Conservation (phyloP, 2,329 filamentous ascomycete species). For the Penicillium sp. region DNA sequence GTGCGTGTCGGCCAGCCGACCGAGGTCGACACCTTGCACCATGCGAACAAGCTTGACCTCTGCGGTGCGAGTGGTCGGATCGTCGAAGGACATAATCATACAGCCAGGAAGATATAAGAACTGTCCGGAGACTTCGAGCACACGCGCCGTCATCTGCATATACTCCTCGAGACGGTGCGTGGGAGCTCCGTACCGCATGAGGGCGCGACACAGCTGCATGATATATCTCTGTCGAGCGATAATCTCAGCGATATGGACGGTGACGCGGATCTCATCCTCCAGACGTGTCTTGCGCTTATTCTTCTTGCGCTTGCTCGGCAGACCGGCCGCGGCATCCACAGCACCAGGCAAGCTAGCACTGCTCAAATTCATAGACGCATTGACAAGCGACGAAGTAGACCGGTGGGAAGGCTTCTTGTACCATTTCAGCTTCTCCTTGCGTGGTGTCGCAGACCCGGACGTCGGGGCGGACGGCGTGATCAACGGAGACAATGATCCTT, state of each 20-base stretch:
- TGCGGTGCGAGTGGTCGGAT: constrained; percentile 49
- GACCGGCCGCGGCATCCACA: constrained; percentile 21
- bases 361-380: constrained; percentile 41
- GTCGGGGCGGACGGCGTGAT: constrained; percentile 19
- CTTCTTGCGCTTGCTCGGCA: constrained; percentile 19
- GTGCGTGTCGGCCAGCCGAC: constrained; percentile 49
- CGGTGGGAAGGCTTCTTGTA: constrained; percentile 42
- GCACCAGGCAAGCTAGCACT: constrained; percentile 32
- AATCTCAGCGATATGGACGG: constrained; percentile 66
- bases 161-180: constrained; percentile 92
- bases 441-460: constrained; percentile 36
- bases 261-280: constrained; percentile 60
- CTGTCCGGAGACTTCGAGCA: constrained; percentile 85
- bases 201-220: constrained; percentile 77
- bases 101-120: constrained; percentile 91
- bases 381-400: constrained; percentile 41
- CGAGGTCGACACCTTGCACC: constrained; percentile 48
- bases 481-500: constrained; percentile 23
- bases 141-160: constrained; percentile 83
- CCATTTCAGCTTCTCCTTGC: constrained; percentile 44
- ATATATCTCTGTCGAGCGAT: constrained; percentile 82
- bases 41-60: constrained; percentile 50
- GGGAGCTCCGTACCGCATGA: constrained; percentile 91
- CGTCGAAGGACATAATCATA: constrained; percentile 91
- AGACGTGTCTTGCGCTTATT: constrained; percentile 34